A percentile compares a stretch with the other conserved stretches of the same genome.
Evolutionary conservation across 139 green algal species (phyloP).

Genomic region (Pleodorina starrii): DNA sequence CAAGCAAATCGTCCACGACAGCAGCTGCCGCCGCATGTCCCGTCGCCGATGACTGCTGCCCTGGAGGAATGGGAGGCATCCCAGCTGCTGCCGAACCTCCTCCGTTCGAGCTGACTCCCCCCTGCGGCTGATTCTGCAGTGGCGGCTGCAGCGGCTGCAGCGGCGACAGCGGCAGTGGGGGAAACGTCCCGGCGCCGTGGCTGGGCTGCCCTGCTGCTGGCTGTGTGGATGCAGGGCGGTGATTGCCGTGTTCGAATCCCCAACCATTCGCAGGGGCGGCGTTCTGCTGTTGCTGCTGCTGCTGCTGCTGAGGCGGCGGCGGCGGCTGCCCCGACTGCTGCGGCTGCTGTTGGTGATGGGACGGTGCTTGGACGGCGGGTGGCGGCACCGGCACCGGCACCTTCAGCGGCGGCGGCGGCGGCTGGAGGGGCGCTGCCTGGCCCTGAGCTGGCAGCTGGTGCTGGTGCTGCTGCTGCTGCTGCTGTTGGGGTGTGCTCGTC

Average conservation of each 20-base stretch:
- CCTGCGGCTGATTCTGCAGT: not conserved
- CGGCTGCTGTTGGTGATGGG: not conserved
- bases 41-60: not conserved
- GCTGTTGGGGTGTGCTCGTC: not conserved
- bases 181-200: not conserved
- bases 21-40: not conserved
- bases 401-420: not conserved
- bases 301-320: not conserved
- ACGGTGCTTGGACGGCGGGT: not conserved
- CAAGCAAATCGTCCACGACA: slow-evolving; percentile 13
- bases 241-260: not conserved
- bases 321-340: not conserved
- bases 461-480: not conserved
- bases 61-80: not conserved
- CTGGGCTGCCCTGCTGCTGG: not conserved
- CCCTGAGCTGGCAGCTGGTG: too few relatives aligned
- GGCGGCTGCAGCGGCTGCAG: not conserved
- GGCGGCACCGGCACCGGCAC: not conserved
- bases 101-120: not conserved
- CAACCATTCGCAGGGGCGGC: too few relatives aligned
- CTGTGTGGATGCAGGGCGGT: not conserved
- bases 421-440: too few relatives aligned
- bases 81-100: too few relatives aligned
- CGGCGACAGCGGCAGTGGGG: not conserved
- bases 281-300: not conserved